phyloP scores from a whole-genome alignment of 2,329 filamentous ascomycete species.

The Fusarium neocosmosporiellum region DNA sequence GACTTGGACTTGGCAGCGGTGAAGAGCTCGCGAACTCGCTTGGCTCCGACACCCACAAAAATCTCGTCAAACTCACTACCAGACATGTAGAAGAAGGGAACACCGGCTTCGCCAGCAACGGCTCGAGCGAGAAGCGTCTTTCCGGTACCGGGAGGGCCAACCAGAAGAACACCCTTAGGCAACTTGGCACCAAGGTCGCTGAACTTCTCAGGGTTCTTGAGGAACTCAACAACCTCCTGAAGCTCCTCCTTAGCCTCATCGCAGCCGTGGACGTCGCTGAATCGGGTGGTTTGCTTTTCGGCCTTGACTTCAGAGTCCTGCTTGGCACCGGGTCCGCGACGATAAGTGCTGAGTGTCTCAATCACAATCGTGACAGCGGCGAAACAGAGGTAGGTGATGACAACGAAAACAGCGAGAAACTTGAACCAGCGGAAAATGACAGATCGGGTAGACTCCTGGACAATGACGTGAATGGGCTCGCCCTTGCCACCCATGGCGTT shows the following conservation, averaged over 20 bases:
- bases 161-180: constrained; percentile 94
- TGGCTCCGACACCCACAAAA: constrained; percentile 95
- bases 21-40: constrained; percentile 96
- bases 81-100: constrained; percentile 99
- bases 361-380: constrained; percentile 84
- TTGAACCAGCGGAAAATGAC: constrained; percentile 92
- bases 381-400: constrained; percentile 83
- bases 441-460: constrained; percentile 86
- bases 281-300: constrained; percentile 90
- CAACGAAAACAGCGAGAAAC: constrained; percentile 81
- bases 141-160: constrained; percentile 95
- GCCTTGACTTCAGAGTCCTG: constrained; percentile 88
- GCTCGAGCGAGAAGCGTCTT: constrained; percentile 96
- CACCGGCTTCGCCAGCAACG: constrained; percentile 95
- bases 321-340: constrained; percentile 76
- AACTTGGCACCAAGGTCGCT: constrained; percentile 94
- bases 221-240: constrained; percentile 95
- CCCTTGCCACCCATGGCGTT: constrained; percentile 75
- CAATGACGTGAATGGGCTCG: constrained; percentile 92
- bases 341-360: constrained; percentile 82
- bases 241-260: constrained; percentile 99
- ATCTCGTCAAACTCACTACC: constrained; percentile 98
- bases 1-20: constrained; percentile 84
- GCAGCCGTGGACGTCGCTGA: constrained; percentile 94
- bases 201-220: constrained; percentile 93